Percentiles rank a stretch among this genome's conserved stretches.
Evolutionary conservation across 108 stramenopile genomes (phyloP).

Genomic region (Skeletonema tropicum): DNA sequence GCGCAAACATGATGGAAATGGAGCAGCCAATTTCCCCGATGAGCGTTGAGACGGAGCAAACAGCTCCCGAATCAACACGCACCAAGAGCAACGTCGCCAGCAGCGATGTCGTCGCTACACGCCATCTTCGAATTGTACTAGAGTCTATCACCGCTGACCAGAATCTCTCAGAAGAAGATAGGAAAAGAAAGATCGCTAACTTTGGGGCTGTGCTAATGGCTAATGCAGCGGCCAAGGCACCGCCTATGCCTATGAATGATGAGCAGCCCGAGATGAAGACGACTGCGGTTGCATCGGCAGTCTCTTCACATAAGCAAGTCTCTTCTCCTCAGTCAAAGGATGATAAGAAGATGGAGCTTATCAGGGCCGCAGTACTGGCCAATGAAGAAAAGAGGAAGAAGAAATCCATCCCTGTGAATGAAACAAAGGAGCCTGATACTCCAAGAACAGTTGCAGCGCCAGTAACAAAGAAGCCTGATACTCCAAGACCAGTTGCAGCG

Average conservation of each 20-base stretch:
- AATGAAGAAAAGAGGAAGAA: background rate
- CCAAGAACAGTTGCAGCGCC: background rate
- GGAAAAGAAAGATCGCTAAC: constrained; percentile 12
- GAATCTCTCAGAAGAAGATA: constrained; percentile 7
- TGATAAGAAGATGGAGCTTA: background rate
- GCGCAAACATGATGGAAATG: background rate
- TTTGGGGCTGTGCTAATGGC: background rate
- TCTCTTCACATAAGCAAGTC: background rate
- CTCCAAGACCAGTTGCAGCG: background rate
- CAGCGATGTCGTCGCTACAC: constrained; percentile 34
- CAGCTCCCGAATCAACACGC: background rate
- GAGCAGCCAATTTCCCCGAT: background rate
- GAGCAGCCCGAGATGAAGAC: background rate
- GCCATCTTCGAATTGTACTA: constrained; percentile 36
- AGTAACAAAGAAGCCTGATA: background rate
- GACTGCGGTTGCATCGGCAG: background rate
- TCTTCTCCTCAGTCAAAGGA: background rate
- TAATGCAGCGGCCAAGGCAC: background rate
- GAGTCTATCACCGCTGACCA: constrained; percentile 22
- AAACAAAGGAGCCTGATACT: background rate
- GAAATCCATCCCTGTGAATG: background rate
- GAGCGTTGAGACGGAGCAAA: background rate
- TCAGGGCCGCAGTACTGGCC: background rate
- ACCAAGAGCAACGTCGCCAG: background rate
- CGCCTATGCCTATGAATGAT: too few species aligned